A percentile compares a stretch with the other conserved stretches of the same genome.
phyloP scores from a whole-genome alignment of 345 rosid genomes.

The Trapa bicornis region DNA sequence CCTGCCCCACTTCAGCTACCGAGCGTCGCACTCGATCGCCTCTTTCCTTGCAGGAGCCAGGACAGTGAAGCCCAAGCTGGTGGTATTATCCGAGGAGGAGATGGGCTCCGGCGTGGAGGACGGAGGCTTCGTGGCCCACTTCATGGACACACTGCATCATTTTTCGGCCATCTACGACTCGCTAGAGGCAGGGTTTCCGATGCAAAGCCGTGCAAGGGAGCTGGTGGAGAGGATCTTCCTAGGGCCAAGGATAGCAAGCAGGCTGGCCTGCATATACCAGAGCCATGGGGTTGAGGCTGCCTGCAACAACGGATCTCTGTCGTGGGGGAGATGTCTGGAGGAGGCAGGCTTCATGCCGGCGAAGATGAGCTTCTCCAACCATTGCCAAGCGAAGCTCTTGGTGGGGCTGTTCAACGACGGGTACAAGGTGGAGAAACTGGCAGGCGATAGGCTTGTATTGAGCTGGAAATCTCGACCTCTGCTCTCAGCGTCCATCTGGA shows the following conservation, averaged over 20 bases:
- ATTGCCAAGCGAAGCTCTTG: conserved; percentile 74
- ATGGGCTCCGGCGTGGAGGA: conserved; percentile 28
- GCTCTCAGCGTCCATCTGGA: conserved; percentile 76
- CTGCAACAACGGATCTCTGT: conserved; percentile 18
- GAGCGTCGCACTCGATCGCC: conserved; percentile 39
- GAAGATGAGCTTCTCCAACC: conserved; percentile 63
- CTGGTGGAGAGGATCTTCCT: conserved; percentile 58
- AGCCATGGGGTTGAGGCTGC: background rate
- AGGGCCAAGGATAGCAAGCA: conserved; percentile 53
- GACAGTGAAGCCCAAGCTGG: conserved; percentile 39
- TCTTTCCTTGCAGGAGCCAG: conserved; percentile 53
- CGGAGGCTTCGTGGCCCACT: conserved; percentile 49
- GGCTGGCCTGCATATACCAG: conserved; percentile 23
- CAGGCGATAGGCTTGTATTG: conserved; percentile 43
- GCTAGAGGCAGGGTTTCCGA: conserved; percentile 65
- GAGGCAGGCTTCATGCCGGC: conserved; percentile 30
- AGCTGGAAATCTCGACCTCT: conserved; percentile 81
- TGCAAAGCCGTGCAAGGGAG: conserved; percentile 42
- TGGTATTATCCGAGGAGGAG: conserved; percentile 66
- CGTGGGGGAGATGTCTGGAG: conserved; percentile 44
- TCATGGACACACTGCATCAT: conserved; percentile 75
- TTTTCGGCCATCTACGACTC: conserved; percentile 81
- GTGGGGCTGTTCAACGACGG: conserved; percentile 73
- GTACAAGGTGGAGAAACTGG: conserved; percentile 55
- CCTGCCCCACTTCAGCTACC: conserved; percentile 52